Percentiles rank a stretch among this genome's conserved stretches.
Evolutionary conservation across 2,329 filamentous ascomycete species (phyloP).

Genomic region (Simplicillium sp.): DNA sequence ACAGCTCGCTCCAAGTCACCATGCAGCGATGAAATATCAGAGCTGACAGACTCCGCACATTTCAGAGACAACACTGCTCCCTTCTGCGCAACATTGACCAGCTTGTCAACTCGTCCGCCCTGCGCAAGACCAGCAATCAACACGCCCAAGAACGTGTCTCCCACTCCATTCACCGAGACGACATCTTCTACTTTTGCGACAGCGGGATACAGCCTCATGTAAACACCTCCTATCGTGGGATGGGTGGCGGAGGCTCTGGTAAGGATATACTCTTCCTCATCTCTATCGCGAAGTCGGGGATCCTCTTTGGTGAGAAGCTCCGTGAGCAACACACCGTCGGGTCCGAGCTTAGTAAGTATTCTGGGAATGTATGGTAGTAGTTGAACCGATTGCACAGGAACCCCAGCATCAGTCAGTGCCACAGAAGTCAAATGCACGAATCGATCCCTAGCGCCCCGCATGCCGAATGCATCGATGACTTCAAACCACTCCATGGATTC

Average conservation of each 20-base stretch:
- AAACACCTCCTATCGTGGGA: constrained; percentile 60
- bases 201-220: constrained; percentile 65
- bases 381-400: constrained; percentile 76
- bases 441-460: constrained; percentile 62
- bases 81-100: constrained; percentile 72
- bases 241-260: constrained; percentile 47
- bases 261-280: constrained; percentile 61
- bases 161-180: constrained; percentile 87
- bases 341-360: constrained; percentile 76
- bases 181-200: constrained; percentile 59
- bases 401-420: constrained; percentile 65
- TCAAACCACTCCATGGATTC: constrained; percentile 67
- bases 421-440: constrained; percentile 59
- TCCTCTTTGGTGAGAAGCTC: constrained; percentile 61
- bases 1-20: too few species aligned
- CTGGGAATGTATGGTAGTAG: constrained; percentile 82
- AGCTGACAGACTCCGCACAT: constrained; percentile 64
- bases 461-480: constrained; percentile 69
- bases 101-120: constrained; percentile 43
- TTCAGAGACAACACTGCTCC: constrained; percentile 72
- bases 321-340: constrained; percentile 65
- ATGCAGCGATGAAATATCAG: constrained; percentile 35
- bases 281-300: constrained; percentile 50
- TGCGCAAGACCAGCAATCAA: constrained; percentile 68
- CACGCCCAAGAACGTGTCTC: constrained; percentile 85